Evolutionary conservation across 352 stramenopile genomes (phyloP).

Genomic region (Pythium coloratum): DNA sequence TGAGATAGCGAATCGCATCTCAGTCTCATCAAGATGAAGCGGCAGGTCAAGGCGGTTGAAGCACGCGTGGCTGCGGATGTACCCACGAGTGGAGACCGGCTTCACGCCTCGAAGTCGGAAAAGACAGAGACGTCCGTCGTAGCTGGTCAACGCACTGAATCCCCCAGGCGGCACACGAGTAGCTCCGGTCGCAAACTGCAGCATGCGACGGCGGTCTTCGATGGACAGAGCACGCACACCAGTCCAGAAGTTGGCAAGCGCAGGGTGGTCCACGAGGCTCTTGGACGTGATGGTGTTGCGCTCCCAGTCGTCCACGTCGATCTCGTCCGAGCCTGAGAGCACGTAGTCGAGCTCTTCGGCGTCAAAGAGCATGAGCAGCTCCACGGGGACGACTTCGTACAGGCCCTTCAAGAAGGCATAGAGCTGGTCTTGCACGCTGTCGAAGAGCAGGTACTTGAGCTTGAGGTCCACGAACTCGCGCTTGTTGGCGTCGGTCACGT

Average conservation of each 20-base stretch:
- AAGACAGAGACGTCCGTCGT: conserved; percentile 28
- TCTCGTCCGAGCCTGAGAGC: conserved; percentile 89
- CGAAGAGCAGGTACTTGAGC: conserved; percentile 93
- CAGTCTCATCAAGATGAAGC: conserved; percentile 12
- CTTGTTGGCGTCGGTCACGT: conserved; percentile 95
- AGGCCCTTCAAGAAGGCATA: conserved; percentile 93
- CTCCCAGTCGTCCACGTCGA: conserved; percentile 93
- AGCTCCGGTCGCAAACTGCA: conserved; percentile 37
- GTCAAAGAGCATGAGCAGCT: conserved; percentile 92
- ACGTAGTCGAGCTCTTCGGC: conserved; percentile 93
- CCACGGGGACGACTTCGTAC: conserved; percentile 93
- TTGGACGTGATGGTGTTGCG: conserved; percentile 53
- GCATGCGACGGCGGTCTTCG: conserved; percentile 35
- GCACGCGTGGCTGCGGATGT: conserved; percentile 44
- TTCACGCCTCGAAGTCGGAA: conserved; percentile 34
- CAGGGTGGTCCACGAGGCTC: conserved; percentile 19
- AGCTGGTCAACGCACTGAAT: conserved; percentile 28
- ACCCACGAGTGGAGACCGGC: conserved; percentile 8
- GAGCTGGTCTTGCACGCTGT: conserved; percentile 89
- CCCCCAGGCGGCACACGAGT: conserved; percentile 23
- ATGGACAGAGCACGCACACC: conserved; percentile 56
- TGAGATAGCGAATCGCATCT: conserved; percentile 21
- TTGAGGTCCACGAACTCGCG: conserved; percentile 91
- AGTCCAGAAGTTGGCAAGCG: conserved; percentile 27
- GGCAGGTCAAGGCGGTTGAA: conserved; percentile 91